Conservation (phyloP, 164 flowering plant species). For the Stephania cephalantha region DNA sequence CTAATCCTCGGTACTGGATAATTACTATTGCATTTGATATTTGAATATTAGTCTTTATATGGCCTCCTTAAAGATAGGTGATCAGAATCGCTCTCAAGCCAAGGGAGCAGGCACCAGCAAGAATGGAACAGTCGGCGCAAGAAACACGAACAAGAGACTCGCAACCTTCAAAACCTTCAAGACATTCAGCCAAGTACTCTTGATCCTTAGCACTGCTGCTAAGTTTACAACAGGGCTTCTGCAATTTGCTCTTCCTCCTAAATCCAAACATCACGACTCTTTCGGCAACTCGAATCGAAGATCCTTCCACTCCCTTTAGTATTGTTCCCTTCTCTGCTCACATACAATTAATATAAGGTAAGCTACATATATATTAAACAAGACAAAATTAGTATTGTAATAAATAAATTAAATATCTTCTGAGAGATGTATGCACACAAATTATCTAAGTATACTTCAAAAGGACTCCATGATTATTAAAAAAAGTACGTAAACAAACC, state of each 20-base stretch:
- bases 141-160: slow-evolving; percentile 50
- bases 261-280: neutral
- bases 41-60: neutral
- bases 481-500: too few species aligned
- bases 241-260: slow-evolving; percentile 33
- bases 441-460: slow-evolving; percentile 23
- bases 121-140: slow-evolving; percentile 69
- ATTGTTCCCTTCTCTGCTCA: neutral
- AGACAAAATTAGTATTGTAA: too few species aligned
- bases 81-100: slow-evolving; percentile 45
- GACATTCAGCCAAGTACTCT: slow-evolving; percentile 57
- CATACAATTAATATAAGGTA: too few species aligned
- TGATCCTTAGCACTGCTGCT: slow-evolving; percentile 37
- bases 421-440: too few species aligned
- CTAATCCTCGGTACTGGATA: neutral
- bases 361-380: too few species aligned
- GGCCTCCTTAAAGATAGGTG: slow-evolving; percentile 45
- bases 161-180: slow-evolving; percentile 44
- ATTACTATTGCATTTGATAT: too few species aligned
- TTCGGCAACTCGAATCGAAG: neutral
- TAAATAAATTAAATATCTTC: too few species aligned
- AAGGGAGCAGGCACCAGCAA: slow-evolving; percentile 52
- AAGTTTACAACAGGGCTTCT: too few species aligned
- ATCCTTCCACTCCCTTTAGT: neutral
- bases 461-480: too few species aligned